Evolutionary conservation across 495 filamentous ascomycete genomes (phyloP).

Genomic region (Tuber indicum): DNA sequence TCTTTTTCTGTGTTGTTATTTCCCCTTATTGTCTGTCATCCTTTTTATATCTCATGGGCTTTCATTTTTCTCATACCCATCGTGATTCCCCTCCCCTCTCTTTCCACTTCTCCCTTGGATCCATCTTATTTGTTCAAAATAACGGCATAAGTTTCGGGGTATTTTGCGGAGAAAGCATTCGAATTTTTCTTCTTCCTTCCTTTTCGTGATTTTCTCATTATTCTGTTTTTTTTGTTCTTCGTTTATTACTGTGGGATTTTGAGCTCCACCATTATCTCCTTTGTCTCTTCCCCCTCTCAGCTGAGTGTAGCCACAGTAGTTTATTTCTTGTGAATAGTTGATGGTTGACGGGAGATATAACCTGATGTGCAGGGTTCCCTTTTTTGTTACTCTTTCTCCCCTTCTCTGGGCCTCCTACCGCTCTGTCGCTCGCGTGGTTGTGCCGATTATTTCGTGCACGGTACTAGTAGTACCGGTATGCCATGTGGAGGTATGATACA

Average conservation of each 20-base stretch:
- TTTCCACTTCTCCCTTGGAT: conserved; percentile 10
- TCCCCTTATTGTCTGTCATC: background rate
- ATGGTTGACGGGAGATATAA: background rate
- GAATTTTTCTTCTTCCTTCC: background rate
- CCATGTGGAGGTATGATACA: background rate
- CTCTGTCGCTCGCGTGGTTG: background rate
- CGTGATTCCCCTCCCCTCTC: background rate
- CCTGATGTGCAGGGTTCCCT: background rate
- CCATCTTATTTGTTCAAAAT: conserved; percentile 20
- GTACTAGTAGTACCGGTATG: background rate
- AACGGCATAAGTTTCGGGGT: conserved; percentile 15
- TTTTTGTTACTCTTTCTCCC: background rate
- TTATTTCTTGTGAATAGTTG: conserved; percentile 1
- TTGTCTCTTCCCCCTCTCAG: background rate
- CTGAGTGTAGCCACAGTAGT: background rate
- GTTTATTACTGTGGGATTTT: background rate
- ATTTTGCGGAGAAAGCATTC: background rate
- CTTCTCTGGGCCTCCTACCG: background rate
- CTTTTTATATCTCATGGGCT: conserved; percentile 11
- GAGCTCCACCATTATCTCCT: background rate
- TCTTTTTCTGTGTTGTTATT: background rate
- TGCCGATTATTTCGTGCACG: background rate
- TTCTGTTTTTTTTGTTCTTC: background rate
- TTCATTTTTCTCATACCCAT: conserved; percentile 1
- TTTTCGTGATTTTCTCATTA: background rate